Evolutionary conservation across 208 protist genomes (phyloP).

Genomic region (Jaenimonas drosophilae): DNA sequence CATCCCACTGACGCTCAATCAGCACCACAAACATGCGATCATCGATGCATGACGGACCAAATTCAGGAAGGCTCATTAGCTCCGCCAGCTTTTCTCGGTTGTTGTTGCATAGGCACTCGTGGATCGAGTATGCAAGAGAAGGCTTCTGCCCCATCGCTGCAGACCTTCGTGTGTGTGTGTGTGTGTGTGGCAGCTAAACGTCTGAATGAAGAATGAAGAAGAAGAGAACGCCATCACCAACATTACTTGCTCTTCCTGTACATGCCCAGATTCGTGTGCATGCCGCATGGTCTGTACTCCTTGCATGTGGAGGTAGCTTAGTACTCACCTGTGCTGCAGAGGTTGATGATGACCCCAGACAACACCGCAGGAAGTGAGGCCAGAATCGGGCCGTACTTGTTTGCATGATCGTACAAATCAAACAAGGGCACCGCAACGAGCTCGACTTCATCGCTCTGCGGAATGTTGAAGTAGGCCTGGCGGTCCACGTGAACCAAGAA

Average conservation of each 20-base stretch:
- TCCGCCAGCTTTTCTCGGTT: constrained; percentile 21
- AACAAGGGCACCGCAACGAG: constrained; percentile 86
- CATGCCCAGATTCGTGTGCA: too few species aligned
- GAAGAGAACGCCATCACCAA: constrained; percentile 1
- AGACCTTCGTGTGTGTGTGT: neutral
- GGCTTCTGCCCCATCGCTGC: constrained; percentile 39
- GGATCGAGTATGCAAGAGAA: constrained; percentile 31
- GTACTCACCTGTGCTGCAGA: constrained; percentile 46
- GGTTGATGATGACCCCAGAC: constrained; percentile 80
- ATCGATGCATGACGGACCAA: constrained; percentile 21
- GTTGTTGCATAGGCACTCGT: constrained; percentile 53
- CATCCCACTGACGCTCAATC: constrained; percentile 38
- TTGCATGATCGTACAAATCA: constrained; percentile 86
- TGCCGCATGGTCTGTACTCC: too few species aligned
- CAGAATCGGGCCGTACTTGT: constrained; percentile 78
- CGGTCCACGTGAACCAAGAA: constrained; percentile 76
- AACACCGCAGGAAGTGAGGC: constrained; percentile 66
- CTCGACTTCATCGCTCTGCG: constrained; percentile 50
- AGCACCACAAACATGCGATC: constrained; percentile 53
- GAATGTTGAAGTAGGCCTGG: constrained; percentile 56
- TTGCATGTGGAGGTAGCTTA: neutral
- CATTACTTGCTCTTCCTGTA: neutral
- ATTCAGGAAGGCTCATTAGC: constrained; percentile 26
- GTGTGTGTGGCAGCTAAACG: neutral
- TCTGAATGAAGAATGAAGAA: constrained; percentile 4